phyloP scores from a whole-genome alignment of 192 early-diverging fungal genomes.

The Coemansia reversa region DNA sequence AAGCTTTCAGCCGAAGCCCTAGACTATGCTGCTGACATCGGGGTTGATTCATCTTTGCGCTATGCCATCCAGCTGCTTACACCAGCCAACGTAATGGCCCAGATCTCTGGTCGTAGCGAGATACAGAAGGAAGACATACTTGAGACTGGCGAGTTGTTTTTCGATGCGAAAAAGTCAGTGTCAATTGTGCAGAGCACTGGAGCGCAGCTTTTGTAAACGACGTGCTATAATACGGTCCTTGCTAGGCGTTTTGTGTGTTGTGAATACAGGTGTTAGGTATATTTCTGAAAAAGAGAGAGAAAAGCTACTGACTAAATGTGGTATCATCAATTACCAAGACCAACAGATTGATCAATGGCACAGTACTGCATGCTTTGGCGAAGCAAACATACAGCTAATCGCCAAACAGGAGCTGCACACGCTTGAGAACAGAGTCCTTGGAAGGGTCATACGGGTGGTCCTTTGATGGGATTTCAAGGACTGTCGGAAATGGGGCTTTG shows the following conservation, averaged over 20 bases:
- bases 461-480: conserved; percentile 98
- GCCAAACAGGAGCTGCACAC: conserved; percentile 77
- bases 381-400: conserved; percentile 55
- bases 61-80: conserved; percentile 95
- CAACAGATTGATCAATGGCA: background rate
- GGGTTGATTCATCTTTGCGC: conserved; percentile 86
- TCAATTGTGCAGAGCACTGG: conserved; percentile 42
- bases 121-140: conserved; percentile 85
- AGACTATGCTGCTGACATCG: conserved; percentile 77
- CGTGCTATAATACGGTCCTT: background rate
- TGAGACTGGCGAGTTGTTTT: conserved; percentile 81
- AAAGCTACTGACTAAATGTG: background rate
- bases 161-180: conserved; percentile 52
- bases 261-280: background rate
- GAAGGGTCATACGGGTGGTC: conserved; percentile 96
- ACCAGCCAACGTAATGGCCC: conserved; percentile 82
- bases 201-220: conserved; percentile 32
- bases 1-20: conserved; percentile 75
- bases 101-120: conserved; percentile 79
- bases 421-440: conserved; percentile 83
- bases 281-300: background rate
- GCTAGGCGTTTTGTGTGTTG: background rate
- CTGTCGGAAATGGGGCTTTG: conserved; percentile 89
- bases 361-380: background rate
- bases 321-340: background rate